phyloP scores from a whole-genome alignment of 495 filamentous ascomycete species.

The Hypoxylon trugodes region DNA sequence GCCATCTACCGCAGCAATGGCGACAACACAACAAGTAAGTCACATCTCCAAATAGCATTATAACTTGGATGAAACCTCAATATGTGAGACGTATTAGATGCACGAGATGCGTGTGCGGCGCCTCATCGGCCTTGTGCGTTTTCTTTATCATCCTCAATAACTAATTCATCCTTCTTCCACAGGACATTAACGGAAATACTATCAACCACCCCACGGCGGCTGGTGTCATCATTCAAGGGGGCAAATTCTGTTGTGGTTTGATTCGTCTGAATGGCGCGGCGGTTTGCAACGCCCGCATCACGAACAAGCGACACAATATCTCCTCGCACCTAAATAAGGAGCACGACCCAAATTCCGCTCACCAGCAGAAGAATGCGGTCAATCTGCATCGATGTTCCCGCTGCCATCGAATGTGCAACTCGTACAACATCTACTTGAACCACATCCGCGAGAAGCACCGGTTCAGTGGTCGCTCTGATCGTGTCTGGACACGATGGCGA shows the following conservation, averaged over 20 bases:
- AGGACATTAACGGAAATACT: not conserved
- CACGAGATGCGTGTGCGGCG: no score
- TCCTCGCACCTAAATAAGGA: not conserved
- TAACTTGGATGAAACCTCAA: no score
- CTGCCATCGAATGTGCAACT: not conserved
- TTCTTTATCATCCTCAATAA: not conserved
- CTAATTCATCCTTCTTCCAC: not conserved
- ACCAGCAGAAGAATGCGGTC: not conserved
- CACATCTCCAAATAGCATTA: no score
- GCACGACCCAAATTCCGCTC: not conserved
- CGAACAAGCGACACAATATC: not conserved
- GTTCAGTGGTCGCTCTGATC: not conserved
- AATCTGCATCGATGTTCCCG: not conserved
- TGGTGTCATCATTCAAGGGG: not conserved
- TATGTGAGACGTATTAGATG: no score
- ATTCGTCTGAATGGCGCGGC: not conserved
- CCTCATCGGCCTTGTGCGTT: not conserved
- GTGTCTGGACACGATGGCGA: not conserved
- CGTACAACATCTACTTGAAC: not conserved
- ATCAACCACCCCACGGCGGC: not conserved
- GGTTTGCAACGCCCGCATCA: not conserved
- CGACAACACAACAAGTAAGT: no score
- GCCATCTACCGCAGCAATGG: no score
- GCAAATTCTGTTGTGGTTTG: not conserved
- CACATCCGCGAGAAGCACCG: not conserved